A percentile compares a stretch with the other conserved stretches of the same genome.
These are phyloP conservation scores for Pterocarpus macrocarpus DNA, from an alignment of 306 rosid genomes.

Conservation along the genomic window DNA sequence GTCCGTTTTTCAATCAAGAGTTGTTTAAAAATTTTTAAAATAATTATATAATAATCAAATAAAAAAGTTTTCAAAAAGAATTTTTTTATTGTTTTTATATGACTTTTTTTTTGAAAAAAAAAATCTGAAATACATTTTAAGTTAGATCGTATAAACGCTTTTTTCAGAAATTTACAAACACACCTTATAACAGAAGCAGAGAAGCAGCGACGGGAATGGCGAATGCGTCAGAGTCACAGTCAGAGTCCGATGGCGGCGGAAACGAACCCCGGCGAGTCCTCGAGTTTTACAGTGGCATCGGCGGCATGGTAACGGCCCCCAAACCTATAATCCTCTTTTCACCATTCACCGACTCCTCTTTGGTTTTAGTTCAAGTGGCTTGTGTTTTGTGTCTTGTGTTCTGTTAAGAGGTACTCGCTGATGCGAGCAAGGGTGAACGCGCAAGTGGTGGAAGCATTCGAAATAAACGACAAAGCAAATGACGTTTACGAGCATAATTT, in stretches of 20 bases:
- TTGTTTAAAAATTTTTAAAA: too few species aligned
- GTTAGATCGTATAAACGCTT: background rate
- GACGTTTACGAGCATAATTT: slow-evolving; percentile 87
- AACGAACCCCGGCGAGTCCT: slow-evolving; percentile 70
- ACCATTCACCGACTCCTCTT: background rate
- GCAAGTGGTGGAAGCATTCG: slow-evolving; percentile 80
- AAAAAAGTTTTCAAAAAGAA: too few species aligned
- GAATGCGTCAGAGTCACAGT: slow-evolving; percentile 4
- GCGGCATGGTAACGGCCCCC: slow-evolving; percentile 75
- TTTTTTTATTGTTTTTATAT: too few species aligned
- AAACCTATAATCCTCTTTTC: background rate
- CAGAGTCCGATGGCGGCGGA: slow-evolving; percentile 21
- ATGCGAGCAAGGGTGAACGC: slow-evolving; percentile 70
- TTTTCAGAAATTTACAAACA: background rate
- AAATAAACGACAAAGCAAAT: slow-evolving; percentile 87
- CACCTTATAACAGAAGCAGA: background rate
- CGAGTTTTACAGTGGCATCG: slow-evolving; percentile 97
- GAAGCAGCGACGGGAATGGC: slow-evolving; percentile 53
- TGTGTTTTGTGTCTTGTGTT: background rate
- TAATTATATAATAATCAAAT: too few species aligned
- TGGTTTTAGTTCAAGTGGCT: background rate
- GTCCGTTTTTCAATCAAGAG: too few species aligned
- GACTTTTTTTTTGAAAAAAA: too few species aligned
- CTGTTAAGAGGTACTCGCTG: slow-evolving; percentile 76
- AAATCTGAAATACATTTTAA: too few species aligned